These are phyloP conservation scores for Apiospora saccharicola DNA, from an alignment of 2,329 filamentous ascomycete species.

Conservation along the genomic window DNA sequence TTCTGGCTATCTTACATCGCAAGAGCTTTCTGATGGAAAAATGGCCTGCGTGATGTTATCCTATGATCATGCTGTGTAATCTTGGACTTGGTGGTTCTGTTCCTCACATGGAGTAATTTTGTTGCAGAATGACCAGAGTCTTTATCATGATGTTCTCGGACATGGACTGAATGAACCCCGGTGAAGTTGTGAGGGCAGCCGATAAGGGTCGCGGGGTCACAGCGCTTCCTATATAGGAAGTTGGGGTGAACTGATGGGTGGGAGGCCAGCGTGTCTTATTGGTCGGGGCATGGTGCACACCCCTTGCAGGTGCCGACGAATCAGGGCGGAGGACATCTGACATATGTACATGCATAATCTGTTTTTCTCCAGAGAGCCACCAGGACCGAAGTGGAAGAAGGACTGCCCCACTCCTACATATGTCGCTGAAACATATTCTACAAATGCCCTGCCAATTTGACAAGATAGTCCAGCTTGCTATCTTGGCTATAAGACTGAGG, in stretches of 20 bases:
- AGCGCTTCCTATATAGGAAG: conserved; percentile 3
- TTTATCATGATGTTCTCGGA: not conserved
- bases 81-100: not conserved
- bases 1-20: not conserved
- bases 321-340: not conserved
- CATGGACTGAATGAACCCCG: not conserved
- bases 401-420: not conserved
- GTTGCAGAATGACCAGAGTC: not conserved
- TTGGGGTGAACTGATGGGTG: not conserved
- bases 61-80: not conserved
- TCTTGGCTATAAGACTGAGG: not conserved
- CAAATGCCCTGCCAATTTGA: not conserved
- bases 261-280: not conserved
- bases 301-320: not conserved
- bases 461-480: not conserved
- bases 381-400: not conserved
- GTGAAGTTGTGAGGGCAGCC: not conserved
- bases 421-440: not conserved
- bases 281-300: not conserved
- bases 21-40: not conserved
- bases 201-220: conserved; percentile 8
- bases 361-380: not conserved
- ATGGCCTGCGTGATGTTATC: not conserved
- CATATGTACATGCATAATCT: not conserved
- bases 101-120: not conserved